phyloP scores from a whole-genome alignment of 1,284 basidiomycete species.

The Ustilago sp. region DNA sequence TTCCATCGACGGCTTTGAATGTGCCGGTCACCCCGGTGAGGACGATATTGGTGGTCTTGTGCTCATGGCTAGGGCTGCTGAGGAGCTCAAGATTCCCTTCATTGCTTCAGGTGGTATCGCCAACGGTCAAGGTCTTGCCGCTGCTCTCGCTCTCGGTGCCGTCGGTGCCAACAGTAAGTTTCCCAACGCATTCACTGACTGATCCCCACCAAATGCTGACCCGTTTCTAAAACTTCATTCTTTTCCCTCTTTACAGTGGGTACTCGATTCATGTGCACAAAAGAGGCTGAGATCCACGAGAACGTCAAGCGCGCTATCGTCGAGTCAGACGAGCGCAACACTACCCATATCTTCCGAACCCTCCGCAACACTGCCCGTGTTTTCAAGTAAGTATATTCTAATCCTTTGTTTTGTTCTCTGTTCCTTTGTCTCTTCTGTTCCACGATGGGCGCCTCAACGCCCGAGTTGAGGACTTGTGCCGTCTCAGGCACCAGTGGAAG shows the following conservation, averaged over 20 bases:
- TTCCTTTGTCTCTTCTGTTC: neutral
- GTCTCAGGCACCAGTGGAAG: conserved; percentile 26
- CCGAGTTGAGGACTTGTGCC: neutral
- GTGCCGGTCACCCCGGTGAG: conserved; percentile 93
- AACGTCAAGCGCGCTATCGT: conserved; percentile 92
- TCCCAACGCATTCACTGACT: neutral
- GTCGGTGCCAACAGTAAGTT: conserved; percentile 86
- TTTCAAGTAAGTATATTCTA: conserved; percentile 74
- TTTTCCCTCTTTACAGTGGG: conserved; percentile 70
- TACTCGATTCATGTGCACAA: conserved; percentile 84
- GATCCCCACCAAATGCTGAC: too few relatives aligned
- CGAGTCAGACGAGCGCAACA: conserved; percentile 81
- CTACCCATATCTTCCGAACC: conserved; percentile 85
- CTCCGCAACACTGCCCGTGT: conserved; percentile 88
- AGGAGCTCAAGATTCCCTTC: conserved; percentile 85
- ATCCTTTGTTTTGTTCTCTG: neutral
- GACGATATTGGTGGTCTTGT: conserved; percentile 93
- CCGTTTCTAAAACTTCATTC: neutral
- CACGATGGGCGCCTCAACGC: neutral
- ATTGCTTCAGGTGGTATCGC: conserved; percentile 83
- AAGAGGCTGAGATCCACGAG: conserved; percentile 82
- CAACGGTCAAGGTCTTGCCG: conserved; percentile 79
- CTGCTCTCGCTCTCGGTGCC: conserved; percentile 85
- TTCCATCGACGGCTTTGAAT: conserved; percentile 72
- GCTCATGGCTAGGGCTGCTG: conserved; percentile 86